Percentiles rank a stretch among this genome's conserved stretches.
phyloP scores from a whole-genome alignment of 805 yeast species.

The Pichia cabralensis region DNA sequence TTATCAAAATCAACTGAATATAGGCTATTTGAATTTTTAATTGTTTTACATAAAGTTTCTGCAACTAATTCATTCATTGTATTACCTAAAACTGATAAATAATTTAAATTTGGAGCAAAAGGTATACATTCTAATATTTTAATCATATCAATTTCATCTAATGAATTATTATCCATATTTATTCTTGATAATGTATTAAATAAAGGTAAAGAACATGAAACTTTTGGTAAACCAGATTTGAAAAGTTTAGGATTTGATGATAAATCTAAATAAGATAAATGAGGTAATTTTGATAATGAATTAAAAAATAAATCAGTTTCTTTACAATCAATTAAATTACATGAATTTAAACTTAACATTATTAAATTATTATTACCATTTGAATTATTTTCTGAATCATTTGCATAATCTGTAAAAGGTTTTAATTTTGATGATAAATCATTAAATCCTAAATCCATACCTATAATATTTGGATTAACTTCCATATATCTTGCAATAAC shows the following conservation, averaged over 20 bases:
- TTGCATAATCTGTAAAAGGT: slow-evolving; percentile 29
- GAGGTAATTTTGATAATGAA: slow-evolving; percentile 41
- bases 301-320: slow-evolving; percentile 41
- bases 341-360: slow-evolving; percentile 55
- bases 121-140: slow-evolving; percentile 60
- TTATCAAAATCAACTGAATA: slow-evolving; percentile 61
- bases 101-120: slow-evolving; percentile 54
- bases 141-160: slow-evolving; percentile 45
- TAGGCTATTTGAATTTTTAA: slow-evolving; percentile 55
- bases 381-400: slow-evolving; percentile 1
- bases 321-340: slow-evolving; percentile 44
- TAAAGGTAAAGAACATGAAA: slow-evolving; percentile 58
- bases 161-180: slow-evolving; percentile 60
- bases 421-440: slow-evolving; percentile 38
- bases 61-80: slow-evolving; percentile 48
- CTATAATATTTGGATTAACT: slow-evolving; percentile 38
- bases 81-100: slow-evolving; percentile 62
- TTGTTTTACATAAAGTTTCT: slow-evolving; percentile 58
- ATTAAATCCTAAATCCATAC: slow-evolving; percentile 79
- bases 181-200: slow-evolving; percentile 55
- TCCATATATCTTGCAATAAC: slow-evolving; percentile 51
- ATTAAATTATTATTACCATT: slow-evolving; percentile 25
- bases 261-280: slow-evolving; percentile 63
- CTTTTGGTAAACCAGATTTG: slow-evolving; percentile 46
- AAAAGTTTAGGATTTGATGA: slow-evolving; percentile 61